Evolutionary conservation across 129 eudicot species (phyloP), one percentile per base, ranked within the genome.

Genomic region (Apium graveolens): DNA sequence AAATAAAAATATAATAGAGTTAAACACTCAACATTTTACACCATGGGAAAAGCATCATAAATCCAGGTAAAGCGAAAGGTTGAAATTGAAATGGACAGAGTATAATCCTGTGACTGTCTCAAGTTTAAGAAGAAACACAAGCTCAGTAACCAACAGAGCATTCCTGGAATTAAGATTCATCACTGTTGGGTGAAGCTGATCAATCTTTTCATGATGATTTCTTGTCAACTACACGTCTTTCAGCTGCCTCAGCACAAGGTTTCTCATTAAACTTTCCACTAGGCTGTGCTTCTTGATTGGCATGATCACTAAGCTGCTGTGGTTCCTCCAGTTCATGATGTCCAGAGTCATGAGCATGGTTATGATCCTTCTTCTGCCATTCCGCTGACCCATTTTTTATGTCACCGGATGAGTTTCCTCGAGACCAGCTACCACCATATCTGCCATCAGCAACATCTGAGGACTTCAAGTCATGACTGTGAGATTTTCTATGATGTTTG

Each of bases 401-500:
- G 26, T 57, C 32, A 10, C 68, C 68, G 11, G 68, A 13, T 3
- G 68, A 60, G 32, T 60, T 34, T 8, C 34, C 68, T 26, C 32
- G 32, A 60, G 32, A 60, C 68, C 68, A 60, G 68, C 68, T 60
- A 60, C 68, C 68, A 60, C 68, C 68, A 60, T 31, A 60, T 60
- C 68, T 57, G 12, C 12, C 1, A 4, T 57, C 32, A 57, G 66
- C 84, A 13, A 87, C 74, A 72, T 73, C 87, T 10, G 89, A 81
- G 65, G 85, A 83, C 49, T 78, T 80, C 78, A 76, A 66, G 74
- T 83, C 88, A 79, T 76, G 87, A 83, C 90, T 79, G 26, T 41
- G 78, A 48, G 87, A 86, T 80, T 83, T 81, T 32, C 73, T 85
- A 79, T 86, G 89, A 88, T 78, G 85, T 80, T 82, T 89, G 78